Percentiles rank a stretch among this genome's conserved stretches.
Conservation (phyloP, 805 yeast genomes). For the Candida ipomoeae region DNA sequence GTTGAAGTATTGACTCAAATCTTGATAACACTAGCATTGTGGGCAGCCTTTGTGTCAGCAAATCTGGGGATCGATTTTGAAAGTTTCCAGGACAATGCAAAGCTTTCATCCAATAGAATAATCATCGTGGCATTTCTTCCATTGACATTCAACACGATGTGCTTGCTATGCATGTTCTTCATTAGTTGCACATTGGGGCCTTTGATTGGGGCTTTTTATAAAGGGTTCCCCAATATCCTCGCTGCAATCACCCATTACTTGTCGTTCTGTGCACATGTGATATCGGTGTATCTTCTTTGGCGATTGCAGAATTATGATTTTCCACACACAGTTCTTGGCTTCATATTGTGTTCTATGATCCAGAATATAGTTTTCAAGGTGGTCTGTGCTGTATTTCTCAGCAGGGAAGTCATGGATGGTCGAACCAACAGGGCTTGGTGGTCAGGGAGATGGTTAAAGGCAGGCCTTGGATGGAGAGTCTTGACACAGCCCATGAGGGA, state of each 20-base stretch:
- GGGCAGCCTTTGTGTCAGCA: constrained; percentile 48
- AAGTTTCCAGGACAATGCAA: constrained; percentile 25
- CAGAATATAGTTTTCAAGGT: constrained; percentile 57
- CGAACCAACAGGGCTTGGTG: constrained; percentile 55
- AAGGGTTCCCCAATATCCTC: constrained; percentile 45
- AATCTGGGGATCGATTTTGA: constrained; percentile 47
- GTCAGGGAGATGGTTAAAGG: constrained; percentile 68
- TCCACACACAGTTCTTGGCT: constrained; percentile 55
- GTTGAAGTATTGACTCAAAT: constrained; percentile 40
- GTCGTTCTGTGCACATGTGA: constrained; percentile 42
- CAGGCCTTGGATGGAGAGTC: constrained; percentile 59
- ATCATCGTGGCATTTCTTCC: constrained; percentile 46
- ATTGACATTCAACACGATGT: constrained; percentile 41
- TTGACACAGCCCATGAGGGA: constrained; percentile 65
- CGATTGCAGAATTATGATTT: constrained; percentile 65
- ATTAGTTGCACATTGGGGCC: constrained; percentile 52
- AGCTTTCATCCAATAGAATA: constrained; percentile 29
- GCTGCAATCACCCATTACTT: constrained; percentile 35
- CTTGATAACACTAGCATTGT: constrained; percentile 29
- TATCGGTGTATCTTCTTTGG: constrained; percentile 57
- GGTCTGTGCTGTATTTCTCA: constrained; percentile 46
- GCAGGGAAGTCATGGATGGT: constrained; percentile 60
- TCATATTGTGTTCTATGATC: constrained; percentile 50
- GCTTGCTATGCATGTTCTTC: constrained; percentile 30
- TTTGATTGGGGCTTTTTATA: constrained; percentile 38